Evolutionary conservation across 225 moss, liverwort and hornwort species (phyloP), one percentile per base, ranked within the genome.

Genomic region (Ulota crispa): DNA sequence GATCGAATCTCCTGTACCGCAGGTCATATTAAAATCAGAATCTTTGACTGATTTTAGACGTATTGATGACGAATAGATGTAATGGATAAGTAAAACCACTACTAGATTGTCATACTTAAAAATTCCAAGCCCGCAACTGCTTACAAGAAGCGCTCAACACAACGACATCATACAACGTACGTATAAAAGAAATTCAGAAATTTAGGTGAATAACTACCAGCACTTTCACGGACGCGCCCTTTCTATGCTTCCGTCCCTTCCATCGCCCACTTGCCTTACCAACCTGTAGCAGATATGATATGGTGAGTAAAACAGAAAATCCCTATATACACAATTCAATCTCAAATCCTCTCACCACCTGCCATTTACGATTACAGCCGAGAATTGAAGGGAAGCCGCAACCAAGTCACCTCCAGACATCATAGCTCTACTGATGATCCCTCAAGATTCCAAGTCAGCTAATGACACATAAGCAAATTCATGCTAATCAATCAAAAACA

Each of bases 1-100:
- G 75, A 66, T 23, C 82, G 80, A 80, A 1, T 68, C 80, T 87
- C 85, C 89, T 89, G 82, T 32, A 78, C 34, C 64, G 55, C 70
- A 70, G 18, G 61, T 31, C 68, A 50, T 26, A 3, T 59, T 18
- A 0, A 77, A 63, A 27, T 80, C 50, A 83, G 67, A 43, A 63
- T 61, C 39, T 19, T 73, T 36, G 45, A 63, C 45, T 21, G 52
- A 64, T 36, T 50, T 56, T 41, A 23, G 36, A 28, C 4, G 50
- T 31, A 64, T 37, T 26, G 45, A 45, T 50, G 9, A 3, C 26
- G 12, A 2, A 23, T 31, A 53, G 9, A n/a, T 12, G 67, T 41
- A 20, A 11, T 21, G 16, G 12, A 31, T n/a, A 39, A 27, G 18
- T 28, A 9, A 19, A 19, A 60, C 13, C 23, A 30, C 43, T 10